These are phyloP conservation scores for Trichoderma sp. DNA, from an alignment of 2,329 filamentous ascomycete species.

Conservation along the genomic window DNA sequence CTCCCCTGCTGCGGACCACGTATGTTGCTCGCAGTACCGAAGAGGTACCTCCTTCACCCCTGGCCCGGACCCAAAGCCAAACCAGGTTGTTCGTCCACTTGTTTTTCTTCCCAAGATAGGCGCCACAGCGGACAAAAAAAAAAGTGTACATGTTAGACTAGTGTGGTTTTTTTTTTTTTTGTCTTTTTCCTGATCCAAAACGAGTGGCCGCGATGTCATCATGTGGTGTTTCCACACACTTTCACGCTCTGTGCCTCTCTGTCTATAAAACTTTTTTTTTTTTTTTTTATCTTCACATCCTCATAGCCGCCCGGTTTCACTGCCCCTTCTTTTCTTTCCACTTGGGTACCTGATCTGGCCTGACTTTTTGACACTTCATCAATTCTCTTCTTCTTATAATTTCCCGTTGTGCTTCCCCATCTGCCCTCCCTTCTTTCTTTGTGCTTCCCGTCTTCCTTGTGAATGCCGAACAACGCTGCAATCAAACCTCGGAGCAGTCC, in stretches of 20 bases:
- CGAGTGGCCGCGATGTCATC: conserved; percentile 14
- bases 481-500: neutral
- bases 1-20: neutral
- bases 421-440: neutral
- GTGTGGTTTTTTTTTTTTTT: neutral
- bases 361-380: conserved; percentile 17
- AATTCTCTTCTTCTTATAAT: neutral
- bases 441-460: conserved; percentile 9
- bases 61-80: neutral
- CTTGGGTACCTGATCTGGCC: conserved; percentile 1
- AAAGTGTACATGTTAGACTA: neutral
- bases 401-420: neutral
- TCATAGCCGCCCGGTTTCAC: neutral
- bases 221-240: conserved; percentile 11
- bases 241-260: neutral
- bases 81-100: neutral
- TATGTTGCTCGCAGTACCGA: neutral
- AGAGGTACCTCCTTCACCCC: neutral
- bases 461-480: neutral
- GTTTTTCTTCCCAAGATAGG: neutral
- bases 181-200: neutral
- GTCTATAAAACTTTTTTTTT: neutral
- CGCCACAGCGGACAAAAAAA: neutral
- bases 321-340: neutral
- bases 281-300: neutral